Evolutionary conservation across 2,329 filamentous ascomycete species (phyloP).

Genomic region (Pseudogymnoascus sp.): DNA sequence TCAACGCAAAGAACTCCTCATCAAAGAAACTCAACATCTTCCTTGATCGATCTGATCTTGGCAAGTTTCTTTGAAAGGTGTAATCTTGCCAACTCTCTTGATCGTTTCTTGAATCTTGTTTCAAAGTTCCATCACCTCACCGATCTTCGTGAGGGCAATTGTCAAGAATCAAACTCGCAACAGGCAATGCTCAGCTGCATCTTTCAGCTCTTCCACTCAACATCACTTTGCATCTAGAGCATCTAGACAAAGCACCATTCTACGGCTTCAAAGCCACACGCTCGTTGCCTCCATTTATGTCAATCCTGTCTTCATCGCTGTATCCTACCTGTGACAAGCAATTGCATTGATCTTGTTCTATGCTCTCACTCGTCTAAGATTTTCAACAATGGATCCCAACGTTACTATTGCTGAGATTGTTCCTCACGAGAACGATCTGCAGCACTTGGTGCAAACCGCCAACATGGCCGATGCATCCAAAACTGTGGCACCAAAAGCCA

Average conservation of each 20-base stretch:
- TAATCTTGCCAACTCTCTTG: not conserved
- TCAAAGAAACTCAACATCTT: not conserved
- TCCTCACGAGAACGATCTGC: not conserved
- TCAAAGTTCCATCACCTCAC: not conserved
- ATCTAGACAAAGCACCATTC: not conserved
- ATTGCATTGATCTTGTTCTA: not conserved
- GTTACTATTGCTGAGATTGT: not conserved
- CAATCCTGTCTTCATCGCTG: not conserved
- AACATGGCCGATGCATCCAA: not conserved
- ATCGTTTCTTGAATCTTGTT: not conserved
- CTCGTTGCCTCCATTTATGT: not conserved
- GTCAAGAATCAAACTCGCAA: not conserved
- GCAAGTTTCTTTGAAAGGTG: constrained; percentile 1
- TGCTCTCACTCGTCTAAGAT: not conserved
- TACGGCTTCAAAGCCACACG: not conserved
- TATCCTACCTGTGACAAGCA: not conserved
- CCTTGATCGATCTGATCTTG: not conserved
- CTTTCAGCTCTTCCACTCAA: not conserved
- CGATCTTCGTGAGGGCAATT: not conserved
- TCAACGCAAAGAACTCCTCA: not conserved
- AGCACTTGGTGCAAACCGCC: not conserved
- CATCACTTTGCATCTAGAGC: not conserved
- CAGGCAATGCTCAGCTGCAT: not conserved
- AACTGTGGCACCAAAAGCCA: not conserved
- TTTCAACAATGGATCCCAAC: not conserved